Evolutionary conservation across 805 yeast genomes (phyloP), one percentile per base, ranked within the genome.

Genomic region (Saturnispora serradocipensis): DNA sequence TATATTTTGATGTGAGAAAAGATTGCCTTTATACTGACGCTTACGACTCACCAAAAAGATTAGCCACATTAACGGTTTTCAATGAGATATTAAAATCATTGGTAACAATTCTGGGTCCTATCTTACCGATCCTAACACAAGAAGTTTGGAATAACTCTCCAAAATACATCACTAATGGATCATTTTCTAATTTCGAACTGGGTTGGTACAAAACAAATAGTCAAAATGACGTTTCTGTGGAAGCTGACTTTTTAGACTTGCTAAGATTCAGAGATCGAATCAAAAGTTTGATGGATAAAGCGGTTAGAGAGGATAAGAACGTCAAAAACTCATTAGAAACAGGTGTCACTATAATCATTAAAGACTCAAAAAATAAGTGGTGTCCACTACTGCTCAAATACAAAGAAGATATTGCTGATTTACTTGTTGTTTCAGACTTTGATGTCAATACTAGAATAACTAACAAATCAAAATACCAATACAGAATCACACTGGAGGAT

Each of bases 1-100:
- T 84, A 30, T 93, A 91, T 67, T 89, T 93, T 66, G 96, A 88
- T 61, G 75, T 87, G 28, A 78, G 85, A 39, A 93, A 93, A 61
- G 98, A 93, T 61, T 72, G 85, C 46, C 72, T 93, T 16, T 93
- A 93, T 64, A 85, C 96, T 0, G 93, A 86, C 54, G 56, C 65
- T 0, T 48, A 59, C 1, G 65, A 67, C 28, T 77, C 84, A 0
- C 43, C 62, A 2, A 71, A 76, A 16, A 75, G 96, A 52, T 70
- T 77, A 49, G 70, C 81, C 2, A 72, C 72, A 7, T 91, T 86
- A 64, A 81, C 86, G 3, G 91, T 85, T 0, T 70, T 93, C 48
- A 62, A 65, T 30, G 75, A 81, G 55, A 71, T 87, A 13, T 68
- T 88, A 16, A 72, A 71, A 43, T 73, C 81, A 0, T 86, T 88